These are phyloP conservation scores for Globisporangium spinosum DNA, from an alignment of 352 stramenopile species.

Conservation along the genomic window DNA sequence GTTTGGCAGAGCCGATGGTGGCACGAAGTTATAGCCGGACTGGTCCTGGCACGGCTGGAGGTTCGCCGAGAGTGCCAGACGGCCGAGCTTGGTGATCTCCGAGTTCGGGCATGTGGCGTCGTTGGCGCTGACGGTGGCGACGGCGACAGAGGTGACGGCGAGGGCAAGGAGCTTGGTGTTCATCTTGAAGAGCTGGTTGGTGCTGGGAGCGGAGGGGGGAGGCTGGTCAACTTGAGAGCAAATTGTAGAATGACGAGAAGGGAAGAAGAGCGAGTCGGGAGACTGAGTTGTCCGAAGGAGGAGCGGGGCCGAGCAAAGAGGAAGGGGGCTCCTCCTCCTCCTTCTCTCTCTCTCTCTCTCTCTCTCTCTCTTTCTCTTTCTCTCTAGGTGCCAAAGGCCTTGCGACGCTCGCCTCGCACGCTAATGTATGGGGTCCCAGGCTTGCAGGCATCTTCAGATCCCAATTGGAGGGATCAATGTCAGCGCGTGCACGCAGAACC, in stretches of 20 bases:
- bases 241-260: not conserved
- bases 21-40: not conserved
- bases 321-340: too few species aligned
- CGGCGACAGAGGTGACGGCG: not conserved
- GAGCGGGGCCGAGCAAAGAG: too few species aligned
- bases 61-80: not conserved
- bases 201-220: not conserved
- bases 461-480: not conserved
- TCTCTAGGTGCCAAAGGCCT: too few species aligned
- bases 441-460: not conserved
- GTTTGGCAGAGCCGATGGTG: not conserved
- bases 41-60: not conserved
- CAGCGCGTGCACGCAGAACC: not conserved
- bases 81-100: not conserved
- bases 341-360: too few species aligned
- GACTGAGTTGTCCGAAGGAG: not conserved
- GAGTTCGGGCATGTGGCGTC: not conserved
- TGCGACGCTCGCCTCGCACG: too few species aligned
- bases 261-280: not conserved
- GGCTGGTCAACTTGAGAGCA: not conserved
- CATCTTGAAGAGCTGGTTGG: not conserved
- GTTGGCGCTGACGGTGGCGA: not conserved
- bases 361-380: too few species aligned
- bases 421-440: not conserved
- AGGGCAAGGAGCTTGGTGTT: not conserved